A percentile compares a stretch with the other conserved stretches of the same genome.
These are phyloP conservation scores for Hevea brasiliensis DNA, from an alignment of 345 rosid genomes.

Conservation along the genomic window DNA sequence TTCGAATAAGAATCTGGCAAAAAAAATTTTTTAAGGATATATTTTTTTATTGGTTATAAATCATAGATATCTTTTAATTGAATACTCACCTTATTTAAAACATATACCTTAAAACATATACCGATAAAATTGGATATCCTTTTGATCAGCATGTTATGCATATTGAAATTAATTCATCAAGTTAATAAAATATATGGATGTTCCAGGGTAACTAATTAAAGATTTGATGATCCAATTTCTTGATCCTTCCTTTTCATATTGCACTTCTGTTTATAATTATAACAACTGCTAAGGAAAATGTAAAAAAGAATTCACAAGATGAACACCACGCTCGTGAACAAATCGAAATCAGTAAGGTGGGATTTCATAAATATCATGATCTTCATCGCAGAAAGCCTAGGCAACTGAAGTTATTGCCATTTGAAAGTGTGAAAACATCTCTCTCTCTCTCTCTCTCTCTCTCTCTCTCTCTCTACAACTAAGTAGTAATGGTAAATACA, in stretches of 20 bases:
- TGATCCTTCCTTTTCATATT: slow-evolving; percentile 13
- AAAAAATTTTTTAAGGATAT: too few species aligned
- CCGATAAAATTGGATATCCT: too few species aligned
- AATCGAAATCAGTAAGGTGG: slow-evolving; percentile 21
- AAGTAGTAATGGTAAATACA: slow-evolving; percentile 19
- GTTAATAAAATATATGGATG: too few species aligned
- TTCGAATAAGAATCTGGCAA: too few species aligned
- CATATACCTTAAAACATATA: too few species aligned
- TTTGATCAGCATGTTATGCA: too few species aligned
- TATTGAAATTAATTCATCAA: too few species aligned
- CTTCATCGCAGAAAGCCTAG: slow-evolving; percentile 22
- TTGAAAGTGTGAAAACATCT: slow-evolving; percentile 2
- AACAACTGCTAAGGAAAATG: slow-evolving; percentile 12
- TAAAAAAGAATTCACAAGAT: slow-evolving; percentile 21
- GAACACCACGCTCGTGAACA: slow-evolving; percentile 24
- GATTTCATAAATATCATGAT: slow-evolving; percentile 11
- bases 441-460: neutral
- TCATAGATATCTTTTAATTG: too few species aligned
- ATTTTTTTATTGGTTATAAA: too few species aligned
- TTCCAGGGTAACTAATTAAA: too few species aligned
- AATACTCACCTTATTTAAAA: too few species aligned
- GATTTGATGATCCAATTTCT: slow-evolving; percentile 6
- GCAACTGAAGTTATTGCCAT: slow-evolving; percentile 26
- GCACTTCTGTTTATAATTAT: neutral
- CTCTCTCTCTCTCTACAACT: slow-evolving; percentile 20